These are phyloP conservation scores for Sporothrix inflata DNA, from an alignment of 2,329 filamentous ascomycete species.

Conservation along the genomic window DNA sequence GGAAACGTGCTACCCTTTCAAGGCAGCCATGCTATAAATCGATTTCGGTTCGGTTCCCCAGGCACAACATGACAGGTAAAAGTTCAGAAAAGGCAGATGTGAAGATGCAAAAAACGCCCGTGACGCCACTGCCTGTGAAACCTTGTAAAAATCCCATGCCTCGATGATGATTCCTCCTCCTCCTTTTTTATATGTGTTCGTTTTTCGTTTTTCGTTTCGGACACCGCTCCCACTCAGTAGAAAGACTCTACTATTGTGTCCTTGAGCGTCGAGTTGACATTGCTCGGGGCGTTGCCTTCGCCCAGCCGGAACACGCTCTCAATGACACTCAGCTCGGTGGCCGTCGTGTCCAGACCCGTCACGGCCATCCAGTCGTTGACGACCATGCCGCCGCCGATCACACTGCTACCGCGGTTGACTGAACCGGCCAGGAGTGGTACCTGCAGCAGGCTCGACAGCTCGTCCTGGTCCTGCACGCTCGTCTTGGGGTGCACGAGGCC, in stretches of 20 bases:
- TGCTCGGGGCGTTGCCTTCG: conserved; percentile 78
- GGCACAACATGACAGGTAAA: conserved; percentile 18
- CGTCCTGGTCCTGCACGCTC: conserved; percentile 95
- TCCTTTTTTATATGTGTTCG: conserved; percentile 10
- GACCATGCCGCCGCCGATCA: conserved; percentile 96
- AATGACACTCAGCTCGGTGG: conserved; percentile 95
- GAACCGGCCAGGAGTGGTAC: conserved; percentile 93
- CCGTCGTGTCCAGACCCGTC: conserved; percentile 89
- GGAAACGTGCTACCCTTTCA: background rate
- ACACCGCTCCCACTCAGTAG: conserved; percentile 63
- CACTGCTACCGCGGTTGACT: conserved; percentile 88
- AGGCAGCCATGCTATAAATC: conserved; percentile 23
- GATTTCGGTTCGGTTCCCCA: conserved; percentile 18
- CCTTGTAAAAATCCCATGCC: background rate
- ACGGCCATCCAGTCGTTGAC: conserved; percentile 98
- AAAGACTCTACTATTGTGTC: conserved; percentile 99
- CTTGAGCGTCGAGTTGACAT: conserved; percentile 84
- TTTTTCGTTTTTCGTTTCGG: background rate
- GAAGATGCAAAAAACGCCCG: conserved; percentile 24
- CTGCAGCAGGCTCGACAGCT: conserved; percentile 89
- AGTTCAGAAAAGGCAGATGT: background rate
- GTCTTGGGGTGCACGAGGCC: conserved; percentile 98
- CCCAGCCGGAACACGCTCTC: conserved; percentile 95
- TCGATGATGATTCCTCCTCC: background rate
- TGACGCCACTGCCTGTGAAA: conserved; percentile 27